Percentiles rank a stretch among this genome's conserved stretches.
Evolutionary conservation across 768 basidiomycete species (phyloP).

Genomic region (Podaxis sp.): DNA sequence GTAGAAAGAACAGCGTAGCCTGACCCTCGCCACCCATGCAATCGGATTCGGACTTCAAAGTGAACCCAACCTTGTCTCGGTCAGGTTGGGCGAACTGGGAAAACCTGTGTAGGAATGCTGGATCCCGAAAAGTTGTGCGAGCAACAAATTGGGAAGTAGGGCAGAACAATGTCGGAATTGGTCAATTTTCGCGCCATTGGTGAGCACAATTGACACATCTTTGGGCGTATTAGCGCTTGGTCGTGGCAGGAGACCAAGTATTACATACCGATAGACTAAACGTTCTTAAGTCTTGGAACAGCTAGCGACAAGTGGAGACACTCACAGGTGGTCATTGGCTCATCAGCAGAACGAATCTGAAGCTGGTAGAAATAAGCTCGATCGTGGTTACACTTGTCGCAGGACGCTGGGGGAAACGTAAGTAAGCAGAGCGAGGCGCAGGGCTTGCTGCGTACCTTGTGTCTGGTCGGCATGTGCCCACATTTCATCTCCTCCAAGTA

Average conservation of each 20-base stretch:
- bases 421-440: neutral
- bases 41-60: neutral
- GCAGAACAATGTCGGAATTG: neutral
- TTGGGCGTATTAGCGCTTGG: slow-evolving; percentile 4
- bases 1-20: neutral
- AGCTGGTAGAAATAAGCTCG: slow-evolving; percentile 94
- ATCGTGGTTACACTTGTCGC: slow-evolving; percentile 79
- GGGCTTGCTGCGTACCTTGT: slow-evolving; percentile 44
- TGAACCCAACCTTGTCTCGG: neutral
- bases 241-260: neutral
- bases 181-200: slow-evolving; percentile 68
- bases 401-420: slow-evolving; percentile 37
- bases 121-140: neutral
- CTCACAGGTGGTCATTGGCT: slow-evolving; percentile 79
- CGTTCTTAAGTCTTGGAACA: neutral
- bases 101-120: no score
- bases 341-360: slow-evolving; percentile 92
- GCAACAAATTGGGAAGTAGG: neutral
- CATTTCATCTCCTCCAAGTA: slow-evolving; percentile 89
- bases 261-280: slow-evolving; percentile 59
- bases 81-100: no score
- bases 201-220: slow-evolving; percentile 65
- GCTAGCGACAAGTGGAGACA: slow-evolving; percentile 10
- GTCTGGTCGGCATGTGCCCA: slow-evolving; percentile 95
- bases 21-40: neutral